Base-by-base conservation (phyloP, 2,329 filamentous ascomycete species). In the Xylaria hypoxylon region DNA sequence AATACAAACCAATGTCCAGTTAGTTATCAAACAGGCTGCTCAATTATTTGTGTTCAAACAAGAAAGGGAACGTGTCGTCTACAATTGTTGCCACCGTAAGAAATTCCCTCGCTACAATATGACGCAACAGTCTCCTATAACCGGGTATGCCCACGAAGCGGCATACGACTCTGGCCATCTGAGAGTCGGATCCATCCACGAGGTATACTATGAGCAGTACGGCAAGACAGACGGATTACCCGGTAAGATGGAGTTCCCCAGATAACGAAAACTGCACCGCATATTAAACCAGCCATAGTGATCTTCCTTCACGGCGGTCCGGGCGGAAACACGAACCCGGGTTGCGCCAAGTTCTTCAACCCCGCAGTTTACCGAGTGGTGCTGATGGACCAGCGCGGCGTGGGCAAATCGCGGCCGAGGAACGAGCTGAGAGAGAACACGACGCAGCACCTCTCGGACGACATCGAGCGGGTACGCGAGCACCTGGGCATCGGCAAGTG, bases 381-480 rank as follows among this genome's bases (percentile, higher is more conserved):
- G 28, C 79, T 84, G 42, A 75, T 84, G 55, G 82, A 85, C 70
- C 82, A 85, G 69, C 79, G 83, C 17, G 82, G 82, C 6, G 77
- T 75, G 17, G 82, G 82, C 5, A 77, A 80, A 67, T 84, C 82
- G 5, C 75, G 76, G 0, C 82, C 82, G 6, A 72, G 75, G 19
- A 79, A 79, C 26, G 77, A 78, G 28, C 76, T 81, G 2, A 71
- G 74, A 11, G 78, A 83, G 53, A 84, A 84, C 74, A 84, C 80
- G 0, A 83, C 82, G 2, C 78, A 78, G 75, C 73, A 79, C 62
- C 74, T 84, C 0, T 77, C 83, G 2, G 69, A 76, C n/a, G 83
- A 85, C 65, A 80, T 84, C 67, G 82, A 84, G 65, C 70, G 73
- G 1, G 72, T 84, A 1, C 78, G 83, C 44, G 67, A 75, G 17